Evolutionary conservation across 2,329 filamentous ascomycete species (phyloP), one percentile per base, ranked within the genome.

Genomic region (Xylaria sp.): DNA sequence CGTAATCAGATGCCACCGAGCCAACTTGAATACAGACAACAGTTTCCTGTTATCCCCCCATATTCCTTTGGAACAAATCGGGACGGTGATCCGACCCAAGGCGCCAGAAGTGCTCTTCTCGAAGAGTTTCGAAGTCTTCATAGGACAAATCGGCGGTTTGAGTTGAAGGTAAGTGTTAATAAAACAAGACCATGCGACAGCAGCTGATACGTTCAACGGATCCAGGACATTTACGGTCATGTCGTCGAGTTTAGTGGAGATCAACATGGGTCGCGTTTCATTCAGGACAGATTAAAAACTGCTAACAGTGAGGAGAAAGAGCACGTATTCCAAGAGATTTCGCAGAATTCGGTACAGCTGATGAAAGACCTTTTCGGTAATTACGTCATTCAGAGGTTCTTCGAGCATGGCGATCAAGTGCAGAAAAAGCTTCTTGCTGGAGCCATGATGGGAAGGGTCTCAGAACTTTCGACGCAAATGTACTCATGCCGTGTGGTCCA

Each of bases 321-420:
- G 38, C 90, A 90, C 65, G 88, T 98, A 0, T 98, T 97, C 83
- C 85, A 87, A 0, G 96, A 98, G 79, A 93, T 99, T 54, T 88
- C 92, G 74, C 88, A 90, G 0, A 96, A 99, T 73, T 89, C 92
- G 1, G 81, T 97, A 36, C 93, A 95, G 76, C 83, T 99, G 57
- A 97, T 97, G 93, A 95, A 91, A 54, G 96, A 98, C 79, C 91
- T 98, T 0, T 99, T 97, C 77, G 96, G 96, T 63, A 99, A 99
- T 80, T 99, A 98, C 77, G 96, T 99, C 42, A 94, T 98, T 46
- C 96, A 99, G 77, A 98, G 97, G 79, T 90, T 98, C 78, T 97
- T 98, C 71, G 95, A 98, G 79, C 93, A 98, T 79, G 95, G 96
- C 46, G 97, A 93, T 74, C 94, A 97, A 80, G 87, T 90, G 0